Evolutionary conservation across 306 rosid species (phyloP), one percentile per base, ranked within the genome.

Genomic region (Prinsepia uniflora): DNA sequence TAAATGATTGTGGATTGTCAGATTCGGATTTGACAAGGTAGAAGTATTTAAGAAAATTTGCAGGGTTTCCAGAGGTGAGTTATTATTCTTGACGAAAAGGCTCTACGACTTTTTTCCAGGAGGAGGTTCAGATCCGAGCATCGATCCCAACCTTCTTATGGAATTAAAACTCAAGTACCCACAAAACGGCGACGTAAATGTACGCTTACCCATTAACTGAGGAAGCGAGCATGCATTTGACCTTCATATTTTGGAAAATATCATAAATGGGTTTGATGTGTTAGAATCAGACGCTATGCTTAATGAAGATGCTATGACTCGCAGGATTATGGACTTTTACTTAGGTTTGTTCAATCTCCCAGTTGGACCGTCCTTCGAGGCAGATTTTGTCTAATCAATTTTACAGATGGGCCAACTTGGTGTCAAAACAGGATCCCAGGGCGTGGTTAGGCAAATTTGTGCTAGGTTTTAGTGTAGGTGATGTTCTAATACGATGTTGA

Each of bases 211-310:
- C 19, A 88, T 84, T 0, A 97, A 93, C 45, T 69, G 39, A 19
- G 90, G 90, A 22, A 84, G 94, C 64, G 84, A 72, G 11, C 40
- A 19, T 6, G 52, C 5, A 42, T 93, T 93, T 41, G 97, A 93
- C 75, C 54, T 30, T 0, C 73, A 80, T 74, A 93, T 90, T 39
- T 22, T 93, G 56, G 66, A 80, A 54, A 93, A 93, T 80, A 88
- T 93, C 13, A 81, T 82, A 68, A 62, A 69, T n/a, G 94, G 97
- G 10, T 77, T 88, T 57, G 93, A 90, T 50, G 92, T 93, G 54
- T 68, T 93, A 45, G 85, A 84, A 70, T 93, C 98, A n/a, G 98
- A 93, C 66, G 96, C 97, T 0, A 83, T 85, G 60, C 91, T 93
- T 6, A 76, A 78, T 19, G 91, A 85, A 4, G 98, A 93, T 45